Evolutionary conservation across 2,329 filamentous ascomycete genomes (phyloP), one percentile per base, ranked within the genome.

Genomic region (Diaporthe citrichinensis): DNA sequence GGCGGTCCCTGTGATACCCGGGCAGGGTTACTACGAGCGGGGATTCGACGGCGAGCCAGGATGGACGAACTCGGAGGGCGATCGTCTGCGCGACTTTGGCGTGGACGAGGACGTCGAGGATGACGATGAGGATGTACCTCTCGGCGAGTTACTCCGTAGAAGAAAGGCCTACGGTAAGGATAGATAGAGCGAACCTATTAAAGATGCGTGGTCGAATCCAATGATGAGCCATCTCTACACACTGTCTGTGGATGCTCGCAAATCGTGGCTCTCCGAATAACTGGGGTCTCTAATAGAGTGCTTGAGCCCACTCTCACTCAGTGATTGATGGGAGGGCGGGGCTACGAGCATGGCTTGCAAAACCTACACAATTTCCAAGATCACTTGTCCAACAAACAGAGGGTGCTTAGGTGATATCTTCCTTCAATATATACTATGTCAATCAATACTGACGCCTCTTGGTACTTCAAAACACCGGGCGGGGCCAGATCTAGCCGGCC

Each of bases 41-140:
- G 79, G 82, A 4, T 78, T 81, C 58, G 86, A 87, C 78, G 90
- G 89, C 7, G 87, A 90, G 79, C 88, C 88, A 57, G 89, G 86
- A 7, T 97, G 94, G 94, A 91, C 88, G 0, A 96, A 96, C 78
- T 88, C 90, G 0, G 94, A 96, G 71, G 94, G 94, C 1, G 94
- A 96, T 80, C 87, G 91, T 46, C 84, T 97, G 68, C 87, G 90
- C 57, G 94, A 97, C 80, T 97, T 92, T 80, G 94, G 94, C 2
- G 94, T 97, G 0, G 94, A 96, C 79, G 93, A 95, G 80, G 93
- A 94, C 74, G 80, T 80, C 41, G 80, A 80, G 31, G 74, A 80
- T 53, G 82, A 84, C 10, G 88, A 90, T 23, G 88, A 90, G 1
- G 92, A 95, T 79, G 84, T 96, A 20, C 94, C 94, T 0, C 84